Base-by-base conservation (phyloP, 202 grass and related monocot genomes). In the Musa balbisiana region DNA sequence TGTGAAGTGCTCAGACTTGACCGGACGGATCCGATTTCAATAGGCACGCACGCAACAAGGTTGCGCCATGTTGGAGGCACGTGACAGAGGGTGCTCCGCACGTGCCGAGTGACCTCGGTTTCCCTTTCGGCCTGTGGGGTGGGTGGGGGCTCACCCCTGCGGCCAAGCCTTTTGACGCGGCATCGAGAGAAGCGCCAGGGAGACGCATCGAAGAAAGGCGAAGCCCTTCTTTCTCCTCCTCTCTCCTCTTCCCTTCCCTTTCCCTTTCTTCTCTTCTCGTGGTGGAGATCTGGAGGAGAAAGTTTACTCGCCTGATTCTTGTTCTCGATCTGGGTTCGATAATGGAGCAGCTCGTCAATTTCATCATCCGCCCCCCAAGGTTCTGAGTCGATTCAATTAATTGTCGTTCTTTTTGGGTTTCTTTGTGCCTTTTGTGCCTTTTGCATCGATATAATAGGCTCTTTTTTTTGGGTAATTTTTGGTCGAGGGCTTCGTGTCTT, bases 281-380 rank as follows among this genome's bases (percentile, higher is more conserved):
- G 71, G 24, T 73, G 13, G 20, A 15, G 55, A 26, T 54, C 72
- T 2, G 12, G 49, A 68, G 26, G 11, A 11, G 20, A 21, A 62
- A 21, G 20, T 15, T 6, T 15, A 9, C 1, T 20, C 17, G 14
- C 6, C 72, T 26, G 11, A n/a, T 19, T 17, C 2, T 24, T 70
- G 8, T 50, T 10, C 21, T 70, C 3, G 63, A 50, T 70, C 29
- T 5, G 17, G 49, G 20, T 70, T 75, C 62, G 24, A 49, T 26
- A 53, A 99, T 99, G 95, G 95, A 99, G 55, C 91, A 98, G 88
- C 94, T 98, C 81, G 94, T 98, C 74, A 98, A 92, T 92, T 98
- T 94, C 83, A 94, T 99, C 95, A 99, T 99, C 78, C 91, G 95
- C 8, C 95, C 95, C 53, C 95, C 91, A 67, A 94, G 95, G 95